phyloP scores from a whole-genome alignment of 805 yeast species.

The Yamadazyma akitaensis region DNA sequence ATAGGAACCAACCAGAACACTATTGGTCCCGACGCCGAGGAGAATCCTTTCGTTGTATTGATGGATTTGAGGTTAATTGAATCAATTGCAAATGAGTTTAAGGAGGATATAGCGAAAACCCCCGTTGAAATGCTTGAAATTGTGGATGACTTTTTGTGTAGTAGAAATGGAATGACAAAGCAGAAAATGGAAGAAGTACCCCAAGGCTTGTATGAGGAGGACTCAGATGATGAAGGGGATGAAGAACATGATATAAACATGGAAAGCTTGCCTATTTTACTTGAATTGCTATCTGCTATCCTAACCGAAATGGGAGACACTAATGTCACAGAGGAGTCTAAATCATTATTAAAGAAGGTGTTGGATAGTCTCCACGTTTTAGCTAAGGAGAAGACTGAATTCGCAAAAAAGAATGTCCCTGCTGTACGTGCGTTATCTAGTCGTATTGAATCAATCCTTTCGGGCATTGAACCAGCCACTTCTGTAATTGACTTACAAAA shows the following conservation, averaged over 20 bases:
- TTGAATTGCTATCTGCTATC: conserved; percentile 37
- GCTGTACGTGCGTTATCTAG: conserved; percentile 24
- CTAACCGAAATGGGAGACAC: conserved; percentile 25
- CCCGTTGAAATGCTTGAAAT: conserved; percentile 54
- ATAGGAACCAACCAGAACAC: conserved; percentile 6
- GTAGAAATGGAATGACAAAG: background rate
- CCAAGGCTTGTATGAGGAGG: conserved; percentile 22
- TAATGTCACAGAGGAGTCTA: conserved; percentile 28
- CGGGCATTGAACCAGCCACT: conserved; percentile 22
- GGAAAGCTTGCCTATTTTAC: conserved; percentile 24
- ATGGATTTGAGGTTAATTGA: conserved; percentile 66
- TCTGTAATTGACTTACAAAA: conserved; percentile 32
- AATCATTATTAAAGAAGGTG: conserved; percentile 14
- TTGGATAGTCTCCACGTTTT: conserved; percentile 25
- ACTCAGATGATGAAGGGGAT: conserved; percentile 26
- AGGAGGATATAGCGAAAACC: conserved; percentile 51
- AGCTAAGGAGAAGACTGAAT: conserved; percentile 12
- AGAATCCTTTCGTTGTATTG: conserved; percentile 52
- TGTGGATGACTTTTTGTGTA: conserved; percentile 24
- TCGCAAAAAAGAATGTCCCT: conserved; percentile 7
- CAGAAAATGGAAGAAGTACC: conserved; percentile 16
- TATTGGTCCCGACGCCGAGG: conserved; percentile 17
- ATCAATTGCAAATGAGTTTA: conserved; percentile 53
- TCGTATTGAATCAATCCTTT: conserved; percentile 27
- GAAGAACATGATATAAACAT: conserved; percentile 15